Base-by-base conservation (phyloP, 2,329 filamentous ascomycete species). In the Ascochyta fabae region DNA sequence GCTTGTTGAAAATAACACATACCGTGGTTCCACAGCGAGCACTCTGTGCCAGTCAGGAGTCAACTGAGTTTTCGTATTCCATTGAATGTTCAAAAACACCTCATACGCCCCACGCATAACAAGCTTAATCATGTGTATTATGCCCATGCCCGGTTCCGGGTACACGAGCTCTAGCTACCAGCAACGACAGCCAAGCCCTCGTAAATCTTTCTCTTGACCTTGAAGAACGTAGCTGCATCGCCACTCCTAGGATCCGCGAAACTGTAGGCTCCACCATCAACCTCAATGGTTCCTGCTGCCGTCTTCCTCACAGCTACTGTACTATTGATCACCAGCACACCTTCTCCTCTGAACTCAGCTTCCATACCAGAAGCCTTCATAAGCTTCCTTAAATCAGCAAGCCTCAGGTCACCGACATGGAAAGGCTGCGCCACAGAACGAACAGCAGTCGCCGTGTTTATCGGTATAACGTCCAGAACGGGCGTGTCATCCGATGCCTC, bases 341-440 rank as follows among this genome's bases (percentile, higher is more conserved):
- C 95, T 76, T 98, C 94, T 45, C 95, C 95, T 45, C 92, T 84
- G 75, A 98, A 97, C 75, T 97, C 95, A 1, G 94, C 94, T 13
- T 86, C 88, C 77, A 97, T 92, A 0, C 93, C 92, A 16, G 61
- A 84, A 13, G 84, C 82, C 67, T 92, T 88, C 86, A 99, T 91
- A 19, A 93, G 84, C 57, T 91, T 88, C 47, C 95, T 84, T 55
- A 99, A 80, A 73, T 98, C 93, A 0, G 94, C 92, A 16, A 99
- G 84, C 22, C 94, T 86, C 38, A 98, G 79, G 74, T 99, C 95
- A 59, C 95, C 95, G 3, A 99, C 95, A 73, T 98, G 95, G 41
- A 99, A 86, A 10, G 95, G 92, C 61, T 94, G 92, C 0, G 92
- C 88, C 31, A 89, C 87, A 3, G 90, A 88, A 58, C 91, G 84